phyloP scores from a whole-genome alignment of 441 rosid species.

The Populus hybrid region DNA sequence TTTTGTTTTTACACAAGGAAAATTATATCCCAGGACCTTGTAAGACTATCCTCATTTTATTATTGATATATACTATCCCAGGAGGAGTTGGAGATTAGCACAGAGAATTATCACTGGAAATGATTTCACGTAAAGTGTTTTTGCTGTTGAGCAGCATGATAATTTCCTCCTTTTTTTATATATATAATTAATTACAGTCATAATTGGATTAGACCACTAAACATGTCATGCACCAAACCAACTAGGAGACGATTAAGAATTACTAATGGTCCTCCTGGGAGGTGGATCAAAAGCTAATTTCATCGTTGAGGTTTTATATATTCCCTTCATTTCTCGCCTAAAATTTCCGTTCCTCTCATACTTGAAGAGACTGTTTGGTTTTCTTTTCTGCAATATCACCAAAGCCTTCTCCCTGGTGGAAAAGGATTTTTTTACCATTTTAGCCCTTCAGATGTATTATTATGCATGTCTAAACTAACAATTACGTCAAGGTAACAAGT shows the following conservation, averaged over 20 bases:
- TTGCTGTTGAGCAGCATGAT: too few relatives aligned
- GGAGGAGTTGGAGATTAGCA: too few relatives aligned
- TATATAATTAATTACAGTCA: too few relatives aligned
- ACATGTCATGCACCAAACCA: too few relatives aligned
- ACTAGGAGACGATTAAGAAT: background rate
- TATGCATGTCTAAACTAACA: background rate
- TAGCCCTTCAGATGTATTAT: too few relatives aligned
- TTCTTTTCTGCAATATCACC: background rate
- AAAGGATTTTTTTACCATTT: background rate
- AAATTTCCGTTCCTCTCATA: background rate
- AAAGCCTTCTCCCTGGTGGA: background rate
- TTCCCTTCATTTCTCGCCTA: background rate
- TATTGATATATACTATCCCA: background rate
- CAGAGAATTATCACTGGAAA: background rate
- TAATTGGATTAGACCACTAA: too few relatives aligned
- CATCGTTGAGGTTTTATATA: background rate
- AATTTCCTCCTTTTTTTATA: too few relatives aligned
- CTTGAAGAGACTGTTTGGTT: background rate
- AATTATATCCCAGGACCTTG: background rate
- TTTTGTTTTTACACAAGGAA: background rate
- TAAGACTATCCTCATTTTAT: background rate
- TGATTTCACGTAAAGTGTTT: background rate
- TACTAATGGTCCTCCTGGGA: background rate
- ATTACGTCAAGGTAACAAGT: background rate
- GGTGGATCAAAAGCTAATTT: background rate